phyloP scores from a whole-genome alignment of 2,329 filamentous ascomycete species.

The Cytospora piceicola region DNA sequence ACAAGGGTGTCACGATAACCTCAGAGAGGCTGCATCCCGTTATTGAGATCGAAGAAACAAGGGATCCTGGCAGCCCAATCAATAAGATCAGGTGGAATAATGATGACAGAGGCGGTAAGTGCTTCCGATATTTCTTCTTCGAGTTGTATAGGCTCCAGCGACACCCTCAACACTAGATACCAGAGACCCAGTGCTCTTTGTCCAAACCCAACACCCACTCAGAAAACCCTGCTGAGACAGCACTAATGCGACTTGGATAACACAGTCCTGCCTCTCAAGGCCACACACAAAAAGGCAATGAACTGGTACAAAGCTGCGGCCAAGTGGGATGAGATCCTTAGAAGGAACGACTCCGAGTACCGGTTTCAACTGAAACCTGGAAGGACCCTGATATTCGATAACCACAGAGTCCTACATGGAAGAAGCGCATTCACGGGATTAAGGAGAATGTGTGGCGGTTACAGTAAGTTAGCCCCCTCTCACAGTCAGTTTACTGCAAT shows the following conservation, averaged over 20 bases:
- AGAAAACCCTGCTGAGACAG: background rate
- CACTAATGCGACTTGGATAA: constrained; percentile 1
- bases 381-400: constrained; percentile 83
- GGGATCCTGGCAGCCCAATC: background rate
- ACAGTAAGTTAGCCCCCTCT: constrained; percentile 63
- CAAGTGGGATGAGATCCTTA: constrained; percentile 73
- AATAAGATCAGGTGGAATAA: constrained; percentile 82
- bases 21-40: constrained; percentile 74
- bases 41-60: constrained; percentile 59
- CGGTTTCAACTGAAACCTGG: constrained; percentile 84
- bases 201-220: background rate
- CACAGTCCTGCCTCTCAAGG: constrained; percentile 58
- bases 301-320: constrained; percentile 81
- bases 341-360: constrained; percentile 67
- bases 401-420: constrained; percentile 93
- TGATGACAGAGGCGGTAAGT: constrained; percentile 69
- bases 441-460: constrained; percentile 87
- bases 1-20: constrained; percentile 78
- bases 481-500: no score
- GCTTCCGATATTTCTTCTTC: background rate
- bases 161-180: background rate
- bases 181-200: background rate
- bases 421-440: constrained; percentile 81
- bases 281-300: constrained; percentile 46
- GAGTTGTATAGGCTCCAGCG: background rate